A percentile compares a stretch with the other conserved stretches of the same genome.
These are phyloP conservation scores for Sphaerulina musiva DNA, from an alignment of 2,329 filamentous ascomycete species.

Conservation along the genomic window DNA sequence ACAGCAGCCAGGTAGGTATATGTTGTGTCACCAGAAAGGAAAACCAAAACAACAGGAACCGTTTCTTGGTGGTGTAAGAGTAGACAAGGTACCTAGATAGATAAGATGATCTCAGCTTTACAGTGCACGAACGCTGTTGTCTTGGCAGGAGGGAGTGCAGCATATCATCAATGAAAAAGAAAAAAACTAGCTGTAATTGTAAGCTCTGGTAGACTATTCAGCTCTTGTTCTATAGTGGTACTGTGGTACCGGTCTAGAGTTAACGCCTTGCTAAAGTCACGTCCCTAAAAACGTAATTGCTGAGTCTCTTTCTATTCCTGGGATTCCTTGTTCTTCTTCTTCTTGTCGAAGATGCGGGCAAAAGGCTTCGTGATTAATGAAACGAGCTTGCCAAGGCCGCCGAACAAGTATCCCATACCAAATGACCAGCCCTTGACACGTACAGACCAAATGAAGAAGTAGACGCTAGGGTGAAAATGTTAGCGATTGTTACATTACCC, in stretches of 20 bases:
- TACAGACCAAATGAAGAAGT: conserved; percentile 65
- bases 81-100: too few relatives aligned
- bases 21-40: too few relatives aligned
- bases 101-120: too few relatives aligned
- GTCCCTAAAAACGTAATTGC: background rate
- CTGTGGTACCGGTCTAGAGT: background rate
- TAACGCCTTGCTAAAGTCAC: conserved; percentile 4
- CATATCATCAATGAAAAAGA: too few relatives aligned
- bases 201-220: background rate
- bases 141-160: too few relatives aligned
- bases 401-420: conserved; percentile 56
- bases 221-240: background rate
- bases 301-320: conserved; percentile 7
- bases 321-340: conserved; percentile 6
- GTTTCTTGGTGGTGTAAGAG: too few relatives aligned
- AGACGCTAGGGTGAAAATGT: background rate
- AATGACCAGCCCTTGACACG: conserved; percentile 65
- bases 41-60: too few relatives aligned
- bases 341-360: conserved; percentile 20
- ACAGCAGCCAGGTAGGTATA: too few relatives aligned
- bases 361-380: conserved; percentile 34
- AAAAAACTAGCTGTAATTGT: too few relatives aligned
- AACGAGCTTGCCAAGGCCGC: conserved; percentile 39
- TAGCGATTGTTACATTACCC: background rate
- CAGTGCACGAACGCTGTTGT: too few relatives aligned